phyloP scores from a whole-genome alignment of 1,284 basidiomycete genomes.

The Anthracocystis setariae region DNA sequence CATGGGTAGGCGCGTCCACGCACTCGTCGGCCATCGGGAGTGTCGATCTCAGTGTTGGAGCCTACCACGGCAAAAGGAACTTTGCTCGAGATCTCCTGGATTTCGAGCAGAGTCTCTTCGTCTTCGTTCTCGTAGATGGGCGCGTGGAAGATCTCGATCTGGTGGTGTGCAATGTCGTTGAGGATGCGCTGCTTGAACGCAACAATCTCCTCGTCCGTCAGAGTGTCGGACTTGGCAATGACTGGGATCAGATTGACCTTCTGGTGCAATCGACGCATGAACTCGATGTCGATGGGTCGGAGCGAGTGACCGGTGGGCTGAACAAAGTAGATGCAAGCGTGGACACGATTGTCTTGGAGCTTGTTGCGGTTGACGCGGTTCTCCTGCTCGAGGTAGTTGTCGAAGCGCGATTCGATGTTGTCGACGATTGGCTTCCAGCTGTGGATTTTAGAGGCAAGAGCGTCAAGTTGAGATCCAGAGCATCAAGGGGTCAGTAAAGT shows the following conservation, averaged over 20 bases:
- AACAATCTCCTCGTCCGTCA: conserved; percentile 63
- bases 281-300: conserved; percentile 66
- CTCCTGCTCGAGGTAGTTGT: conserved; percentile 67
- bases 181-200: conserved; percentile 65
- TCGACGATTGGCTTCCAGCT: conserved; percentile 67
- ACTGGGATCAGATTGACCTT: conserved; percentile 67
- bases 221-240: conserved; percentile 67
- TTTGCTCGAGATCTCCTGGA: conserved; percentile 65
- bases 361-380: conserved; percentile 66
- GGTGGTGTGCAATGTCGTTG: conserved; percentile 64
- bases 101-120: conserved; percentile 65
- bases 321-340: conserved; percentile 67
- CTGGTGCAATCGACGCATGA: conserved; percentile 65
- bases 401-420: conserved; percentile 67
- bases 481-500: neutral
- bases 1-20: conserved; percentile 66
- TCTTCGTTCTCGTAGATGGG: conserved; percentile 64
- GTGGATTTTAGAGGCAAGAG: neutral
- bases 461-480: conserved; percentile 4
- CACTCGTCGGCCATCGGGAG: conserved; percentile 63
- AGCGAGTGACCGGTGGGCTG: conserved; percentile 67
- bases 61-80: conserved; percentile 67
- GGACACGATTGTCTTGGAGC: conserved; percentile 66
- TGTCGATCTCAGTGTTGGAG: conserved; percentile 64
- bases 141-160: conserved; percentile 65